Percentiles rank a stretch among this genome's conserved stretches.
These are phyloP conservation scores for Diddensiella transvaalensis DNA, from an alignment of 805 yeast species.

Conservation along the genomic window DNA sequence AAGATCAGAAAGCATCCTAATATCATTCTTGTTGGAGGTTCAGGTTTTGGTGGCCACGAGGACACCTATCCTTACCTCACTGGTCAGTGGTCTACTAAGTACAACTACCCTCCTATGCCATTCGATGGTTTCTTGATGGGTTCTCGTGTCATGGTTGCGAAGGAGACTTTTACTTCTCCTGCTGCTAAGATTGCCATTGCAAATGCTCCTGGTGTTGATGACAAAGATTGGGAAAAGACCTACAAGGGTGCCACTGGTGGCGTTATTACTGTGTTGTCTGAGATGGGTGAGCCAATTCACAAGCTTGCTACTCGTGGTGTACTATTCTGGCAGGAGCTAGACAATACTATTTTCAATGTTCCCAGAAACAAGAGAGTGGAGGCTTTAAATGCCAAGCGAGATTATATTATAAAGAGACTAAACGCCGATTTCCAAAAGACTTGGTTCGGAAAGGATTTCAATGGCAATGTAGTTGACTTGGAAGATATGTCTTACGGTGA, in stretches of 20 bases:
- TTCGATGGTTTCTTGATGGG: slow-evolving; percentile 96
- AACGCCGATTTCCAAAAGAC: slow-evolving; percentile 97
- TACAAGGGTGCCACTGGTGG: slow-evolving; percentile 97
- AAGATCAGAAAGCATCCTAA: slow-evolving; percentile 88
- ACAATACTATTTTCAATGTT: slow-evolving; percentile 83
- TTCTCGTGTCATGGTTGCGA: slow-evolving; percentile 95
- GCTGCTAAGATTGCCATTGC: slow-evolving; percentile 93
- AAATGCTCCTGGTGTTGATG: slow-evolving; percentile 85
- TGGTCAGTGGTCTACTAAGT: slow-evolving; percentile 90
- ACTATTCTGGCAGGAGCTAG: slow-evolving; percentile 94
- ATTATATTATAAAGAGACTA: slow-evolving; percentile 76
- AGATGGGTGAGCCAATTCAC: slow-evolving; percentile 99
- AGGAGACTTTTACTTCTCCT: slow-evolving; percentile 90
- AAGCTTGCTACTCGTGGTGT: slow-evolving; percentile 98
- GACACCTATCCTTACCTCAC: slow-evolving; percentile 97
- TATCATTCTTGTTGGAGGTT: slow-evolving; percentile 91
- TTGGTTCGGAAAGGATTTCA: slow-evolving; percentile 83
- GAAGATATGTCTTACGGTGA: slow-evolving; percentile 95
- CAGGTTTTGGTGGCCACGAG: slow-evolving; percentile 96
- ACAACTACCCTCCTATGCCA: slow-evolving; percentile 97
- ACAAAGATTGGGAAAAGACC: slow-evolving; percentile 86
- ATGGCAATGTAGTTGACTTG: slow-evolving; percentile 78
- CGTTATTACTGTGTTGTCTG: slow-evolving; percentile 90
- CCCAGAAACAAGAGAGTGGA: slow-evolving; percentile 83
- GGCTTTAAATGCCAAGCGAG: slow-evolving; percentile 77